These are phyloP conservation scores for Debaryomyces subglobosus DNA, from an alignment of 1,139 yeast genomes.

Conservation along the genomic window DNA sequence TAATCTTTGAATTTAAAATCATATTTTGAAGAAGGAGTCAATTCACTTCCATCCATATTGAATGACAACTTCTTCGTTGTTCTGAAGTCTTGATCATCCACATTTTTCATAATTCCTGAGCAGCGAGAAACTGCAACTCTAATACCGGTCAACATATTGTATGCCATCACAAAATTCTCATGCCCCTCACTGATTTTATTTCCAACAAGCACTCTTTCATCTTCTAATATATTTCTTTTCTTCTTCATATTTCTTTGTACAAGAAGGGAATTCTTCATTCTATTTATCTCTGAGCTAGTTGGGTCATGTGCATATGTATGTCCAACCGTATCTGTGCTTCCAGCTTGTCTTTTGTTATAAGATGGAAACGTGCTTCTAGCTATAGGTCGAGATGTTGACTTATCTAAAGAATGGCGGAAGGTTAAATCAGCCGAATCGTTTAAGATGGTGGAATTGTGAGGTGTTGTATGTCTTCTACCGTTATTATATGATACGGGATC, in stretches of 20 bases:
- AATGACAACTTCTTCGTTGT: conserved; percentile 79
- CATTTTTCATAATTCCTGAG: conserved; percentile 79
- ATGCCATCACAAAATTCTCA: conserved; percentile 90
- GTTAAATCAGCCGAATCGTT: conserved; percentile 8
- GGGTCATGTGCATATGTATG: conserved; percentile 19
- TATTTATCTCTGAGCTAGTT: conserved; percentile 41
- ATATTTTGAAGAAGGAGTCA: conserved; percentile 90
- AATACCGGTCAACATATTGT: conserved; percentile 96
- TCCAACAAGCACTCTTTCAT: conserved; percentile 72
- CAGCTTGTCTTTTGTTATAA: conserved; percentile 12
- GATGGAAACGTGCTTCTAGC: conserved; percentile 26
- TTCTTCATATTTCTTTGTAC: conserved; percentile 47
- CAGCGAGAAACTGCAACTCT: conserved; percentile 93
- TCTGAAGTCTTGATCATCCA: conserved; percentile 70
- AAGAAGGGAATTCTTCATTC: conserved; percentile 46
- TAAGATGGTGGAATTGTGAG: conserved; percentile 12
- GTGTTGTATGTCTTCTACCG: conserved; percentile 29
- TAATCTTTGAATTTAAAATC: conserved; percentile 97
- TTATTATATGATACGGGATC: background rate
- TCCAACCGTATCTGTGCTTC: background rate
- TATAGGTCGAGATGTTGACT: conserved; percentile 14
- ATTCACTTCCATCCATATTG: conserved; percentile 84
- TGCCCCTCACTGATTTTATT: conserved; percentile 91
- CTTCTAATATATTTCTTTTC: conserved; percentile 50
- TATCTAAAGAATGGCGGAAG: background rate